Base-by-base conservation (phyloP, 2,329 filamentous ascomycete species). In the Fusarium sp. region DNA sequence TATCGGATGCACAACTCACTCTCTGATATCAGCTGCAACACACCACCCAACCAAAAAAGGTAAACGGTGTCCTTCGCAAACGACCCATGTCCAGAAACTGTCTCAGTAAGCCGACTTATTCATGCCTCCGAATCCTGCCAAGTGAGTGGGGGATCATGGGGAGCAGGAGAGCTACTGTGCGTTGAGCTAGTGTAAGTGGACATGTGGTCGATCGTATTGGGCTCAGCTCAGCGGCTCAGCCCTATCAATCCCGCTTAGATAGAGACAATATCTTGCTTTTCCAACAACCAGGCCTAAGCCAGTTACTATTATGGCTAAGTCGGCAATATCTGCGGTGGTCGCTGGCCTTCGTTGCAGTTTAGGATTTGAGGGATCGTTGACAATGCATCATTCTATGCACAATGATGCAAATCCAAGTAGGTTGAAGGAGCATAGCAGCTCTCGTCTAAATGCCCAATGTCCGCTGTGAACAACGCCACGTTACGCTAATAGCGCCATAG, bases 31-130 rank as follows among this genome's bases (percentile, higher is more conserved):
- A 50, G 23, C 35, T 14, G 25, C 29, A 31, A 11, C 27, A 31
- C 20, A 53, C 13, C 17, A 14, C 11, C n/a, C 27, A 59, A 14
- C 25, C 23, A 31, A 43, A 31, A 25, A 39, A 35, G 15, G 18
- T 31, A 36, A 37, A 35, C 15, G 27, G 29, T 15, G 17, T n/a
- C 11, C 11, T 20, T 58, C 15, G 11, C 29, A 40, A 45, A 39
- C 43, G 27, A 31, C 39, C 33, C 18, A 45, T 31, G 53, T 31
- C 29, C 45, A 36, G n/a, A 18, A 48, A 39, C 17, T 48, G 35
- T 61, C 56, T 54, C 58, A 41, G 35, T 61, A 45, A 61, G 40
- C 46, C 20, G 39, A 46, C 40, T 61, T 61, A 46, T 27, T 46
- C 27, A 61, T 25, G 18, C 3, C 18, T n/a, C 56, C 48, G 36